Base-by-base conservation (phyloP, 1,284 basidiomycete species). In the Xerocomus cyaneibrunnescens region DNA sequence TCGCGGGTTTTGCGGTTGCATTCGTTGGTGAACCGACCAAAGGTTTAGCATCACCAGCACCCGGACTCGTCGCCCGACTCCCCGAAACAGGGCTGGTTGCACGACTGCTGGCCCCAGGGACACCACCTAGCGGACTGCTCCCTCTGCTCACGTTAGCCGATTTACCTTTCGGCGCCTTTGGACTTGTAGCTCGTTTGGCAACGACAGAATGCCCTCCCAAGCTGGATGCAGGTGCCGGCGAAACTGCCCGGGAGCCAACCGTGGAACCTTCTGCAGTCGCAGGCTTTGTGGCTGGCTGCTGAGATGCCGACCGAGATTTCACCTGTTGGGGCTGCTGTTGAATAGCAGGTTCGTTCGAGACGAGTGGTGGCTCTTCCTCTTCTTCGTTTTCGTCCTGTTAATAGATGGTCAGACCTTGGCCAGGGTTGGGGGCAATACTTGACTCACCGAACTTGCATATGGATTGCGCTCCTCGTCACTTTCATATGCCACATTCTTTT, bases 171-270 rank as follows among this genome's bases (percentile, higher is more conserved):
- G 79, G 79, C 30, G 71, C 74, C 60, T 88, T 87, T 8, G 88
- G 88, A 54, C 87, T 89, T 4, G 88, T 91, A 1, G 89, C 89
- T 12, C 89, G 83, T 67, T 87, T 87, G 12, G 90, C 90, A n/a
- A 92, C 79, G 34, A 90, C 64, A 2, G 84, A 85, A 70, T 89
- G 85, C 2, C 87, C 83, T 46, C 85, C 79, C 57, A 84, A 74
- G 38, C 74, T 71, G 21, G 78, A 74, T 4, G 74, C 70, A 9
- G 76, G 73, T 6, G 72, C 71, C 4, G 84, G 84, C 3, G 87
- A 86, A 13, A 77, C 77, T 13, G 84, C 74, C 31, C 78, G 77
- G 31, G 86, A 84, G 47, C 64, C 72, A 59, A 55, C 45, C 53
- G 66, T 21, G 10, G 65, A 54, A n/a, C 41, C 56, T 4, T 60